Base-by-base conservation (phyloP, 2,329 filamentous ascomycete genomes). In the Diaporthe aspalathi region DNA sequence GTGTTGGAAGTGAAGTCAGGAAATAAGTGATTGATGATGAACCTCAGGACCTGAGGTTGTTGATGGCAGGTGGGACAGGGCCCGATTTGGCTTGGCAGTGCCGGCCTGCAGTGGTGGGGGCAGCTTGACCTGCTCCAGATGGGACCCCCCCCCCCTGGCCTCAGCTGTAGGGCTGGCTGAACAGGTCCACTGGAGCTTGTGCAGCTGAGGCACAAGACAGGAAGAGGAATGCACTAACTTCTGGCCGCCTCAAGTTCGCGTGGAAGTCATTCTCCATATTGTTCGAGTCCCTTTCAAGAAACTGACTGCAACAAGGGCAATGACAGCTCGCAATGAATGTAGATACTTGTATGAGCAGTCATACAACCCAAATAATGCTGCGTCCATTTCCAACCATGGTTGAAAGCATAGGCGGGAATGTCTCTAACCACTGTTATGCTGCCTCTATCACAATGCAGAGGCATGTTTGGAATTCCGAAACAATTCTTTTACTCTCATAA, bases 151-250 rank as follows among this genome's bases (percentile, higher is more conserved):
- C n/a, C n/a, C n/a, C n/a, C n/a, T n/a, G n/a, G n/a, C n/a, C n/a
- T 43, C 60, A 11, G 43, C 27, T 49, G 43, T 63, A 63, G 43
- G 60, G 60, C 60, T 63, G 60, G 35, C 20, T 5, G 14, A 35
- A 7, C 5, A 32, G 32, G 32, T 32, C 32, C 32, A 8, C 8
- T 5, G 32, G 32, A 5, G 32, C 32, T 32, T 5, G 32, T n/a
- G 32, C 8, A 32, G 32, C 32, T 8, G n/a, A 32, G 32, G 32
- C 32, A 32, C 32, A 32, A 8, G 32, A 5, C 32, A 5, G 32
- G 32, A 5, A 5, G 32, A 22, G 5, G n/a, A n/a, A n/a, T n/a
- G n/a, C n/a, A n/a, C n/a, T n/a, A n/a, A n/a, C n/a, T n/a, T n/a
- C n/a, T n/a, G n/a, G n/a, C n/a, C n/a, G n/a, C n/a, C n/a, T n/a